These are phyloP conservation scores for Cornus controversa DNA, from an alignment of 148 eudicot species.

Conservation along the genomic window DNA sequence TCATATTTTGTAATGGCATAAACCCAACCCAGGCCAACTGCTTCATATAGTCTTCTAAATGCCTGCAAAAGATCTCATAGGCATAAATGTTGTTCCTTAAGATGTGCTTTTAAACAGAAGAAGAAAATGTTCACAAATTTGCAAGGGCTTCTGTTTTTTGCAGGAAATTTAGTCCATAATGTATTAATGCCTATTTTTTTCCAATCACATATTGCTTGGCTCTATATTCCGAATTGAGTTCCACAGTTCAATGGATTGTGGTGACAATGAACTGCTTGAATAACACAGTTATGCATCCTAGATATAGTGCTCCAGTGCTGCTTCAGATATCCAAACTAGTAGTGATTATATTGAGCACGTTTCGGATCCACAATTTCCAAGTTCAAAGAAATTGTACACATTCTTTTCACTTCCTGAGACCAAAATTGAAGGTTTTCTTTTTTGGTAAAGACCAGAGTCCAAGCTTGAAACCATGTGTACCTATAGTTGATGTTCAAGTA, in stretches of 20 bases:
- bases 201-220: neutral
- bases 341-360: neutral
- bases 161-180: neutral
- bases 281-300: neutral
- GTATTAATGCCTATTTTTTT: neutral
- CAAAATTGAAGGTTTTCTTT: too few species aligned
- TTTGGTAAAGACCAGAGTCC: neutral
- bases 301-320: neutral
- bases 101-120: neutral
- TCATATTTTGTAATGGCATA: conserved; percentile 89
- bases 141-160: neutral
- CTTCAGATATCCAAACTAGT: neutral
- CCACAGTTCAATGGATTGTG: neutral
- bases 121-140: neutral
- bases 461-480: neutral
- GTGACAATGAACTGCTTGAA: neutral
- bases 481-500: neutral
- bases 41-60: conserved; percentile 86
- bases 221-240: neutral
- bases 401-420: neutral
- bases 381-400: neutral
- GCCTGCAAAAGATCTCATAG: conserved; percentile 46
- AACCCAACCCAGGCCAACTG: conserved; percentile 95
- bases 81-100: neutral
- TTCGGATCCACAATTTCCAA: neutral